Evolutionary conservation across 164 flowering plant genomes (phyloP).

Genomic region (Euptelea pleiosperma): DNA sequence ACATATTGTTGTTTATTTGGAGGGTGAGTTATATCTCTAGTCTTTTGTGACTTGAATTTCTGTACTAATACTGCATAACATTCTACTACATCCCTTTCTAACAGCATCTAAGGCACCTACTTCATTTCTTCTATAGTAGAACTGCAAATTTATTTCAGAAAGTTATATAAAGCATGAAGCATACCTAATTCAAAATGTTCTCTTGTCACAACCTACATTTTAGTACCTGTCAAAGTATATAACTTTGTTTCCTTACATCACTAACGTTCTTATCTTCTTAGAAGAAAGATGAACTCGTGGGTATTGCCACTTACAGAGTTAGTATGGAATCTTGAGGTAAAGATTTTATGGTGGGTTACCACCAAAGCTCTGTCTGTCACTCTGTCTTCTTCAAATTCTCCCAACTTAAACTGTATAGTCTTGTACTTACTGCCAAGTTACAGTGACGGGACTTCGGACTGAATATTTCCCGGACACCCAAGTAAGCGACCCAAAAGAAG

Average conservation of each 20-base stretch:
- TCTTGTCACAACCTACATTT: constrained; percentile 1
- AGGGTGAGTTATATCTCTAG: too few species aligned
- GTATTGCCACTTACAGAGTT: background rate
- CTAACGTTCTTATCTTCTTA: background rate
- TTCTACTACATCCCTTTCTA: too few species aligned
- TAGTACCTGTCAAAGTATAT: too few species aligned
- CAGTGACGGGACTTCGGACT: constrained; percentile 67
- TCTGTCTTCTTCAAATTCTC: too few species aligned
- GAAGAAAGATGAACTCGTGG: constrained; percentile 1
- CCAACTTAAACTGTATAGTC: background rate
- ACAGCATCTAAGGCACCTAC: background rate
- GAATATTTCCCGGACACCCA: constrained; percentile 40
- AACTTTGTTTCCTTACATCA: background rate
- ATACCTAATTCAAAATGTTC: background rate
- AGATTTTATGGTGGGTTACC: too few species aligned
- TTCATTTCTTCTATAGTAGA: too few species aligned
- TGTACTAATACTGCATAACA: too few species aligned
- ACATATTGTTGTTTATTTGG: too few species aligned
- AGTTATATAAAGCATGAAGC: background rate
- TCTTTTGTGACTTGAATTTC: too few species aligned
- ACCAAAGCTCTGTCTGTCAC: too few species aligned
- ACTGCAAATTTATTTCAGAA: too few species aligned
- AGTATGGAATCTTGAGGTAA: background rate
- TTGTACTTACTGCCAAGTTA: constrained; percentile 34
- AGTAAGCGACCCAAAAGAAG: constrained; percentile 48